Evolutionary conservation across 495 filamentous ascomycete species (phyloP).

Genomic region (Lasiosphaeris hirsuta): DNA sequence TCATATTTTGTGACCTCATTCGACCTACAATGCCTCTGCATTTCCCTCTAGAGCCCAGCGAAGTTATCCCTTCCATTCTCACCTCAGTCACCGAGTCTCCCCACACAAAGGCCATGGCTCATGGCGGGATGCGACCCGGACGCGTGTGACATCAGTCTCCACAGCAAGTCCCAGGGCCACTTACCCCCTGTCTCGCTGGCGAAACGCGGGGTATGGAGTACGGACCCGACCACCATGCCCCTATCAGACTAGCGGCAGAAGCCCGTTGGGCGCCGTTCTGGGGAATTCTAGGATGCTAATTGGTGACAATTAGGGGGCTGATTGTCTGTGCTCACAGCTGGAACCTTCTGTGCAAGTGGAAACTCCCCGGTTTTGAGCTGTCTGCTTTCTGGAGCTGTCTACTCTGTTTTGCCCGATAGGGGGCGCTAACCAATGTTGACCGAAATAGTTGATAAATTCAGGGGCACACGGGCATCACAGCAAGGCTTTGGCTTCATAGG

Average conservation of each 20-base stretch:
- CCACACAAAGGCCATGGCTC: background rate
- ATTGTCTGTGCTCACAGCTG: conserved; percentile 15
- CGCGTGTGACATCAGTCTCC: conserved; percentile 29
- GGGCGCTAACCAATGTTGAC: too few relatives aligned
- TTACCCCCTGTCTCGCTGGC: conserved; percentile 6
- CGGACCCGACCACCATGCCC: conserved; percentile 16
- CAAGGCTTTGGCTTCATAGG: too few relatives aligned
- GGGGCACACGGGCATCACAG: too few relatives aligned
- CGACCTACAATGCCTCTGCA: background rate
- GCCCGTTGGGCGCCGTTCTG: conserved; percentile 3
- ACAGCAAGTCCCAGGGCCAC: conserved; percentile 23
- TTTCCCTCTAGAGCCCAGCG: background rate
- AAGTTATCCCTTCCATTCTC: background rate
- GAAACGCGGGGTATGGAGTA: conserved; percentile 32
- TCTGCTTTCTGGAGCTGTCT: too few relatives aligned
- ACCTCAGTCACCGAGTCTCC: conserved; percentile 3
- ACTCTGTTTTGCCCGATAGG: too few relatives aligned
- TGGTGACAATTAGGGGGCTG: background rate
- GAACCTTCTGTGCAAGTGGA: conserved; percentile 15
- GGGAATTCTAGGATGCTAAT: background rate
- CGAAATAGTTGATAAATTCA: too few relatives aligned
- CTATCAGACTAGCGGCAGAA: conserved; percentile 19
- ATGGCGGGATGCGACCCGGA: background rate
- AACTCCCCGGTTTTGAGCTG: background rate
- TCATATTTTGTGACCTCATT: conserved; percentile 3